These are phyloP conservation scores for Fusarium annulatum DNA, from an alignment of 2,329 filamentous ascomycete species.

Conservation along the genomic window DNA sequence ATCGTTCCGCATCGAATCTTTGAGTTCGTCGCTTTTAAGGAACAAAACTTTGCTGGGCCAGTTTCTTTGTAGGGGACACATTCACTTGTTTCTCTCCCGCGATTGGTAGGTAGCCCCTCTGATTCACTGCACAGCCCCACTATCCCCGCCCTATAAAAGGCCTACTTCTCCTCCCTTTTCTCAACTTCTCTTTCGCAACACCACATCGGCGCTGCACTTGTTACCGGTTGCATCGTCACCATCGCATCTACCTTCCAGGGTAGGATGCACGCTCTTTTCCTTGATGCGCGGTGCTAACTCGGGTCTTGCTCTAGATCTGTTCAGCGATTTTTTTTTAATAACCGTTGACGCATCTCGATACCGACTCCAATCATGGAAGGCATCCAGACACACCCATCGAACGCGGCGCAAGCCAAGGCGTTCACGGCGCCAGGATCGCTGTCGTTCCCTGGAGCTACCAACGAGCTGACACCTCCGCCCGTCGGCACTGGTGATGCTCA, in stretches of 20 bases:
- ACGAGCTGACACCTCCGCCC: slow-evolving; percentile 81
- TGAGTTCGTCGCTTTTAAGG: slow-evolving; percentile 36
- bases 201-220: slow-evolving; percentile 11
- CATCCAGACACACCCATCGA: slow-evolving; percentile 91
- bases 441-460: slow-evolving; percentile 87
- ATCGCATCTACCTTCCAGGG: slow-evolving; percentile 35
- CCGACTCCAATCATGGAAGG: slow-evolving; percentile 76
- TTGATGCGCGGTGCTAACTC: slow-evolving; percentile 42
- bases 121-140: slow-evolving; percentile 40
- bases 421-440: slow-evolving; percentile 94
- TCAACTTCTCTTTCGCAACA: slow-evolving; percentile 42
- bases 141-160: slow-evolving; percentile 43
- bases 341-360: slow-evolving; percentile 36
- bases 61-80: slow-evolving; percentile 81
- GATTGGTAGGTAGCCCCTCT: slow-evolving; percentile 65
- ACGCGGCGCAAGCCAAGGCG: slow-evolving; percentile 91
- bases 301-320: slow-evolving; percentile 48
- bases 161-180: slow-evolving; percentile 36
- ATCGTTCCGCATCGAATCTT: slow-evolving; percentile 37
- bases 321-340: slow-evolving; percentile 38
- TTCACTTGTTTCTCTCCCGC: slow-evolving; percentile 97
- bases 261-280: slow-evolving; percentile 30
- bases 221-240: slow-evolving; percentile 3
- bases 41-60: slow-evolving; percentile 45
- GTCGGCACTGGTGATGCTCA: slow-evolving; percentile 73